Percentiles rank a stretch among this genome's conserved stretches.
phyloP scores from a whole-genome alignment of 345 rosid species.

The Jatropha curcas region DNA sequence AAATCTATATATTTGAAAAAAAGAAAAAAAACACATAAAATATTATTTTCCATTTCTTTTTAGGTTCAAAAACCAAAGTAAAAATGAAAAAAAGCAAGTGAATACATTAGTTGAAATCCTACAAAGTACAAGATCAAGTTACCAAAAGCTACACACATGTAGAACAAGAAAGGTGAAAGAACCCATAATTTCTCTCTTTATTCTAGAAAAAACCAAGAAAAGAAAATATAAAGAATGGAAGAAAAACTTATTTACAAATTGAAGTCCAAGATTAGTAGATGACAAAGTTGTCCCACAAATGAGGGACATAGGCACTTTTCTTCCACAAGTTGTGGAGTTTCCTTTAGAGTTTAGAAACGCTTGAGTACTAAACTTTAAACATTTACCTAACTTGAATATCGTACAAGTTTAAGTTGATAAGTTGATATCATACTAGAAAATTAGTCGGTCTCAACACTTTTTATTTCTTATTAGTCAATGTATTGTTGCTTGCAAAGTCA shows the following conservation, averaged over 20 bases:
- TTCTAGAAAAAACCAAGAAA: too few relatives aligned
- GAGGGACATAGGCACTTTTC: neutral
- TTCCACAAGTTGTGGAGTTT: conserved; percentile 26
- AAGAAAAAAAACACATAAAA: neutral
- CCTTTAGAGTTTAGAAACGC: conserved; percentile 17
- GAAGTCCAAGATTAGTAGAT: neutral
- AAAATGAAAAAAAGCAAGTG: neutral
- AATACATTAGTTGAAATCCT: neutral
- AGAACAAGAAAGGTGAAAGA: neutral
- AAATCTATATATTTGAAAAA: too few relatives aligned
- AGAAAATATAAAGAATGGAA: too few relatives aligned
- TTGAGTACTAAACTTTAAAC: conserved; percentile 19
- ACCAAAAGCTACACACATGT: neutral
- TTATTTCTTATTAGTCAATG: neutral
- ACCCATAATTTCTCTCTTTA: neutral
- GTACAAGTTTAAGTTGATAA: conserved; percentile 3
- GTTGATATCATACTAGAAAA: conserved; percentile 8
- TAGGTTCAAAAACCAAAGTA: neutral
- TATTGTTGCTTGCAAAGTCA: conserved; percentile 4
- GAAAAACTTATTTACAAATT: neutral
- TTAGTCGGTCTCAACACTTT: neutral
- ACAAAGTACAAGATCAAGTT: neutral
- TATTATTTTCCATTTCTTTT: neutral
- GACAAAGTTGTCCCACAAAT: neutral
- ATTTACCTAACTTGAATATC: neutral